Percentiles rank a stretch among this genome's conserved stretches.
phyloP scores from a whole-genome alignment of 176 grass and related monocot species.

The Rhynchospora pubera region DNA sequence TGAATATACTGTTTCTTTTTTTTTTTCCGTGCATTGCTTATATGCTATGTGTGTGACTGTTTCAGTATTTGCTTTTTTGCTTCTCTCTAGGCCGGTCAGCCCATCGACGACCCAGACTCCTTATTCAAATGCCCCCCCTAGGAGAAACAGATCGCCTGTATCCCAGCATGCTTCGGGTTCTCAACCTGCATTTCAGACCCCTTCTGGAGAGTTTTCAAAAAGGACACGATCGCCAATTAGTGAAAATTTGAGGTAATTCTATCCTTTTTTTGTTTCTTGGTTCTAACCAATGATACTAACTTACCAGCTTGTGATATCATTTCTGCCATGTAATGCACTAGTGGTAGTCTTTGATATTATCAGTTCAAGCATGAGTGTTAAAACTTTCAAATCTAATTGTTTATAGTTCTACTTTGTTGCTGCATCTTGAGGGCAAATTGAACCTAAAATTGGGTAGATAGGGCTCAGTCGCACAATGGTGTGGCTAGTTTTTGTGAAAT shows the following conservation, averaged over 20 bases:
- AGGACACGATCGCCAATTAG: neutral
- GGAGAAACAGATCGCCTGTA: neutral
- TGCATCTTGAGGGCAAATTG: neutral
- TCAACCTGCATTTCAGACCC: neutral
- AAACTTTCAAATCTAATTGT: neutral
- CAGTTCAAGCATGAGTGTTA: neutral
- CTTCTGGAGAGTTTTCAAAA: neutral
- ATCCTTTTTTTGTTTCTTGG: neutral
- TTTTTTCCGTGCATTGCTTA: neutral
- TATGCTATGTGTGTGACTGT: neutral
- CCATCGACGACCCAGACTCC: neutral
- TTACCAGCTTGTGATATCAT: neutral
- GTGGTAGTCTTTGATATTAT: neutral
- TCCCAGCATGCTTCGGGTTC: neutral
- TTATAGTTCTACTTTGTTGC: neutral
- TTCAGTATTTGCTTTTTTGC: neutral
- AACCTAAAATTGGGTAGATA: too few species aligned
- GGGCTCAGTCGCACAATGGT: too few species aligned
- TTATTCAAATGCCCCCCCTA: neutral
- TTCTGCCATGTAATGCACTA: neutral
- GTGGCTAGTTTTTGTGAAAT: neutral
- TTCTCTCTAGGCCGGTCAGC: neutral
- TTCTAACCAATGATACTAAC: neutral
- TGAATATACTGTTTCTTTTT: neutral
- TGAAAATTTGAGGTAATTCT: constrained; percentile 6